Percentiles rank a stretch among this genome's conserved stretches.
phyloP scores from a whole-genome alignment of 2,329 filamentous ascomycete genomes.

The Aspergillus sp. region DNA sequence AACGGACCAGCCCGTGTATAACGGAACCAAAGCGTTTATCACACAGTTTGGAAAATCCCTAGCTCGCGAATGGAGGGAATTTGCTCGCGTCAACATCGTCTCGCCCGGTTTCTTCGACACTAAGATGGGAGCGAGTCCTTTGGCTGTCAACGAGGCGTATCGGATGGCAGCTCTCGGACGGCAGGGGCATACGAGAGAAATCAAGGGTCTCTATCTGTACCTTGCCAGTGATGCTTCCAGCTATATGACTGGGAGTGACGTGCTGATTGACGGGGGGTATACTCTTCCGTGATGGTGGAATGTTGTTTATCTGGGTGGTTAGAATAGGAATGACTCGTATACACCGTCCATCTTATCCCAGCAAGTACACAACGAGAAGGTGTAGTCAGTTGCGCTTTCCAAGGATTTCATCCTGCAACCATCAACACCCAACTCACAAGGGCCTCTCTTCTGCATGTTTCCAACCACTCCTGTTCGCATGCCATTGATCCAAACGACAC shows the following conservation, averaged over 20 bases:
- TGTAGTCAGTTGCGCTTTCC: no score
- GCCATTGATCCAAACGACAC: neutral
- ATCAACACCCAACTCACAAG: no score
- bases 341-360: no score
- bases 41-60: slow-evolving; percentile 57
- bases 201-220: slow-evolving; percentile 45
- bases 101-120: slow-evolving; percentile 57
- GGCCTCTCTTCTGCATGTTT: no score
- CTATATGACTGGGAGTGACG: slow-evolving; percentile 50
- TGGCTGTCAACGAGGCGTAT: slow-evolving; percentile 44
- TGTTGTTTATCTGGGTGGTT: no score
- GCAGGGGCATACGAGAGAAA: slow-evolving; percentile 35
- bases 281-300: slow-evolving; percentile 31
- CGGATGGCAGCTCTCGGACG: slow-evolving; percentile 49
- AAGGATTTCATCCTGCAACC: no score
- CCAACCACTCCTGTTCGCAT: no score
- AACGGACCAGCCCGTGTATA: slow-evolving; percentile 57
- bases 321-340: no score
- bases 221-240: slow-evolving; percentile 47
- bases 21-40: slow-evolving; percentile 56
- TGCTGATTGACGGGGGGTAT: slow-evolving; percentile 51
- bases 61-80: slow-evolving; percentile 57
- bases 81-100: slow-evolving; percentile 58
- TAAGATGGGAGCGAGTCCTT: slow-evolving; percentile 51
- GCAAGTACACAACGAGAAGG: no score